Percentiles rank a stretch among this genome's conserved stretches.
Evolutionary conservation across 768 basidiomycete genomes (phyloP).

Genomic region (Cystoderma amianthinum): DNA sequence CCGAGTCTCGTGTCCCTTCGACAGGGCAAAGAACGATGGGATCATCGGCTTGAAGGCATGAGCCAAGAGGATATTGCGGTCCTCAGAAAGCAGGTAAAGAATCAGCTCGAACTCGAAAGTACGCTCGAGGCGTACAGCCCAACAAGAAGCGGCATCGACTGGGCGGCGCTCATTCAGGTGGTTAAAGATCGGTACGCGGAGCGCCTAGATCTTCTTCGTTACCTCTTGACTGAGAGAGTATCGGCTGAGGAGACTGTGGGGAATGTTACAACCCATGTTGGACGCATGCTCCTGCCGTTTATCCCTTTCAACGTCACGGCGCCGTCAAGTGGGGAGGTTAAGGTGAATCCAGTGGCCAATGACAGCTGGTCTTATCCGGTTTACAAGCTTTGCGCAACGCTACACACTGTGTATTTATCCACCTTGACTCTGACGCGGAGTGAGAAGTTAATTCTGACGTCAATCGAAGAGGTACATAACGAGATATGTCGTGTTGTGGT

Average conservation of each 20-base stretch:
- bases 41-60: constrained; percentile 18
- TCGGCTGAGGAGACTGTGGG: neutral
- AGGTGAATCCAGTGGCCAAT: too few relatives aligned
- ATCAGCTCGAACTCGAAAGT: constrained; percentile 9
- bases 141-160: constrained; percentile 23
- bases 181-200: constrained; percentile 23
- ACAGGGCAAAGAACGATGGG: constrained; percentile 10
- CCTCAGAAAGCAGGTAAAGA: constrained; percentile 1
- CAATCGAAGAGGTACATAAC: too few relatives aligned
- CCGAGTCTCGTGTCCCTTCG: constrained; percentile 17
- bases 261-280: too few relatives aligned
- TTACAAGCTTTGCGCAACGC: too few relatives aligned
- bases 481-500: too few relatives aligned
- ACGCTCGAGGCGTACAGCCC: constrained; percentile 5
- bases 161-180: constrained; percentile 20
- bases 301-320: constrained; percentile 5
- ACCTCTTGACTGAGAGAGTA: constrained; percentile 8
- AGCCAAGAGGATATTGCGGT: constrained; percentile 10
- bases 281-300: constrained; percentile 5
- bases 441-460: too few relatives aligned
- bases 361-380: too few relatives aligned
- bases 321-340: too few relatives aligned
- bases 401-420: too few relatives aligned
- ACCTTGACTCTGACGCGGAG: too few relatives aligned
- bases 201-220: constrained; percentile 20